Conservation (phyloP, 2,329 filamentous ascomycete genomes). For the Cladosporium sphaerospermum region DNA sequence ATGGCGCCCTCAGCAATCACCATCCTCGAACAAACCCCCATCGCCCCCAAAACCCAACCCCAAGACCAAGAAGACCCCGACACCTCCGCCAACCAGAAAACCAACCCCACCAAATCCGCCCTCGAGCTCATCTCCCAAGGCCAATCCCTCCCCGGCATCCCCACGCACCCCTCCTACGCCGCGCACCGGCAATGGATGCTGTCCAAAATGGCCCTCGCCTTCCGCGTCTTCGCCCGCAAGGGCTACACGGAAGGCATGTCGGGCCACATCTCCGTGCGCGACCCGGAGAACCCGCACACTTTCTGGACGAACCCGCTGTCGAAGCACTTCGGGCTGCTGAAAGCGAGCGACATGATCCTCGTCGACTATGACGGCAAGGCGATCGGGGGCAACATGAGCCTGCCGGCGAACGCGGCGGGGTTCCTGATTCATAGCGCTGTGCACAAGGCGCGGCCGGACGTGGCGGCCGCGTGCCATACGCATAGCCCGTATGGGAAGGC, state of each 20-base stretch:
- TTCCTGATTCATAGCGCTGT: slow-evolving; percentile 65
- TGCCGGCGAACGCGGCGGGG: slow-evolving; percentile 60
- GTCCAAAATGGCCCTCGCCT: slow-evolving; percentile 59
- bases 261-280: slow-evolving; percentile 62
- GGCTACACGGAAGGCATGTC: slow-evolving; percentile 64
- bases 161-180: slow-evolving; percentile 47
- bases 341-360: slow-evolving; percentile 61
- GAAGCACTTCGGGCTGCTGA: slow-evolving; percentile 59
- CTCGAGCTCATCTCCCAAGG: slow-evolving; percentile 41
- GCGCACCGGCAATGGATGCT: slow-evolving; percentile 58
- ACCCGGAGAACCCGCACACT: slow-evolving; percentile 54
- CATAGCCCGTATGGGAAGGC: slow-evolving; percentile 62
- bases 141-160: slow-evolving; percentile 47
- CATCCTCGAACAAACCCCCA: slow-evolving; percentile 13
- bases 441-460: slow-evolving; percentile 60
- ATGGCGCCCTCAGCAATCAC: slow-evolving; percentile 29
- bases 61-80: not conserved
- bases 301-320: slow-evolving; percentile 68
- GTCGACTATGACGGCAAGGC: slow-evolving; percentile 58
- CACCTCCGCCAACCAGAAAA: not conserved
- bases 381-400: slow-evolving; percentile 55
- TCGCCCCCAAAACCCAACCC: slow-evolving; percentile 8
- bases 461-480: slow-evolving; percentile 65
- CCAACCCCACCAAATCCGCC: slow-evolving; percentile 26
- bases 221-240: slow-evolving; percentile 60